Percentiles rank a stretch among this genome's conserved stretches.
These are phyloP conservation scores for Verbena officinalis DNA, from an alignment of 257 asterid species.

Conservation along the genomic window DNA sequence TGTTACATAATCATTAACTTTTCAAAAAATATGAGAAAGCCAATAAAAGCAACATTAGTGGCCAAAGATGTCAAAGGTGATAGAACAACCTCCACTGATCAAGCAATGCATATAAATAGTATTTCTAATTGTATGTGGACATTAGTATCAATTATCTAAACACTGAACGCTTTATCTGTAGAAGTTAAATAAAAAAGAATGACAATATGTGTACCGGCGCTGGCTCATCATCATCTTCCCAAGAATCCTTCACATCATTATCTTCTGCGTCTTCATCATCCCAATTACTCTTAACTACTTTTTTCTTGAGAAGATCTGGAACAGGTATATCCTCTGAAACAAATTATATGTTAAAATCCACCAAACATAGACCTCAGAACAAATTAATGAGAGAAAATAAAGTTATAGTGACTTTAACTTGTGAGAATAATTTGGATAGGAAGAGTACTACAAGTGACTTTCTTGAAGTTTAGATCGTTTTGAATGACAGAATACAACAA, in stretches of 20 bases:
- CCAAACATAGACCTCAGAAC: not conserved
- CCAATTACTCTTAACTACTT: slow-evolving; percentile 57
- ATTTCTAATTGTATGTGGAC: too few relatives aligned
- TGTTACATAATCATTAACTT: too few relatives aligned
- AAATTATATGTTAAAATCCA: slow-evolving; percentile 13
- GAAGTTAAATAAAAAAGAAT: not conserved
- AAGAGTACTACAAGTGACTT: too few relatives aligned
- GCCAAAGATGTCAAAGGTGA: too few relatives aligned
- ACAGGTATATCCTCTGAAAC: slow-evolving; percentile 72
- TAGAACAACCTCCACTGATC: not conserved
- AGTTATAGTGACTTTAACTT: too few relatives aligned
- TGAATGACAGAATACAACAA: too few relatives aligned
- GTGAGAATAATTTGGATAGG: not conserved
- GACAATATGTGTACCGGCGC: slow-evolving; percentile 40
- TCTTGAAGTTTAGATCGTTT: too few relatives aligned
- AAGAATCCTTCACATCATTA: slow-evolving; percentile 77
- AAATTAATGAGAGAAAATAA: not conserved
- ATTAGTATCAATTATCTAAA: not conserved
- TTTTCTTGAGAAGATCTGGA: slow-evolving; percentile 61
- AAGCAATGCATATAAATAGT: slow-evolving; percentile 2
- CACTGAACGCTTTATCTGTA: not conserved
- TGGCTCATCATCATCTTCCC: slow-evolving; percentile 97
- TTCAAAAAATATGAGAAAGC: too few relatives aligned
- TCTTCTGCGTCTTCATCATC: slow-evolving; percentile 88
- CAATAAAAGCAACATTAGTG: too few relatives aligned